A percentile compares a stretch with the other conserved stretches of the same genome.
Evolutionary conservation across 805 yeast species (phyloP).

Genomic region (Blastobotrys attinorum): DNA sequence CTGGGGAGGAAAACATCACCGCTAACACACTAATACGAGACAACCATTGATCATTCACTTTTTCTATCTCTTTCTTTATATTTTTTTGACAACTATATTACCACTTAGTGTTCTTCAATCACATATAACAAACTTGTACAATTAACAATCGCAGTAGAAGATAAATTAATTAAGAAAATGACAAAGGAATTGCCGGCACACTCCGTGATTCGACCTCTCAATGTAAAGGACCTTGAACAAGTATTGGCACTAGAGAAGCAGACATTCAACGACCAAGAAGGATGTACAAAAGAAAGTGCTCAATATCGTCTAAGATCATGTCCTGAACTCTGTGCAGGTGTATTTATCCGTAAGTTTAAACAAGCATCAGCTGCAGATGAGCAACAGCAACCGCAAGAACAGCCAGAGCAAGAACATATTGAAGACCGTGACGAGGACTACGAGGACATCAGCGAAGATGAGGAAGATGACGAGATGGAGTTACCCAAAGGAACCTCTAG

Average conservation of each 20-base stretch:
- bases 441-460: conserved; percentile 24
- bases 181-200: conserved; percentile 40
- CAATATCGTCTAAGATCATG: conserved; percentile 68
- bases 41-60: too few species aligned
- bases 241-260: conserved; percentile 51
- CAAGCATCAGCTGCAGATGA: conserved; percentile 24
- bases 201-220: conserved; percentile 66
- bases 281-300: conserved; percentile 56
- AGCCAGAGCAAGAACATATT: conserved; percentile 19
- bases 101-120: too few species aligned
- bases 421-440: conserved; percentile 26
- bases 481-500: conserved; percentile 16
- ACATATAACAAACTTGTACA: too few species aligned
- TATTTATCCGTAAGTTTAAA: conserved; percentile 66
- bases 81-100: too few species aligned
- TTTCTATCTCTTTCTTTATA: too few species aligned
- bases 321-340: conserved; percentile 86
- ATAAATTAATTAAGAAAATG: too few species aligned
- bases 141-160: too few species aligned
- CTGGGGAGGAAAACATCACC: too few species aligned
- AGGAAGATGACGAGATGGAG: conserved; percentile 23
- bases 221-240: conserved; percentile 62
- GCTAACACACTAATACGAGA: too few species aligned
- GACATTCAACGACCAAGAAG: conserved; percentile 61
- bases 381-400: conserved; percentile 1